These are phyloP conservation scores for Yarrowia deformans DNA, from an alignment of 805 yeast species.

Conservation along the genomic window DNA sequence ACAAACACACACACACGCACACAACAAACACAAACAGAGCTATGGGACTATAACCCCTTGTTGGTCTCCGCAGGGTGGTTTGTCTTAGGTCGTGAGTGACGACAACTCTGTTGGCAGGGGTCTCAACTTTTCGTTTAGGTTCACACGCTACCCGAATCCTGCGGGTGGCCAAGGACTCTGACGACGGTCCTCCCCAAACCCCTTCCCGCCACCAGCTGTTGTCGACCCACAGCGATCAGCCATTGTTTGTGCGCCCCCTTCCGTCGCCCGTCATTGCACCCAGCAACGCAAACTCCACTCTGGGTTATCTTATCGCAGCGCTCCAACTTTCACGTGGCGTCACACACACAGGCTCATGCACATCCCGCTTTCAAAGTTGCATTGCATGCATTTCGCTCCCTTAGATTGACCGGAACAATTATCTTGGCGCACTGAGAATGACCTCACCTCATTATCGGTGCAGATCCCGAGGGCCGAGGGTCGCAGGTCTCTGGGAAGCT, in stretches of 20 bases:
- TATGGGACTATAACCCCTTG: constrained; percentile 34
- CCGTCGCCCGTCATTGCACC: neutral
- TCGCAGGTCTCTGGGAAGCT: constrained; percentile 5
- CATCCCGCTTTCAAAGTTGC: constrained; percentile 30
- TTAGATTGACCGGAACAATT: constrained; percentile 37
- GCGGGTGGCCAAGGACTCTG: constrained; percentile 1
- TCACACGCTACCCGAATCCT: constrained; percentile 7
- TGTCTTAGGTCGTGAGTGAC: constrained; percentile 30
- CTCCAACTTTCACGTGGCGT: constrained; percentile 38
- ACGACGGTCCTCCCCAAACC: too few relatives aligned
- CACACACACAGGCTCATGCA: constrained; percentile 22
- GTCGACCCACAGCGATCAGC: neutral
- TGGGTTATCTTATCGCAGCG: constrained; percentile 34
- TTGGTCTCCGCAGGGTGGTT: constrained; percentile 28
- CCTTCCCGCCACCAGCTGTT: neutral
- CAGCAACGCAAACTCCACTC: constrained; percentile 22
- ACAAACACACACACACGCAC: neutral
- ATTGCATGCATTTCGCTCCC: constrained; percentile 38
- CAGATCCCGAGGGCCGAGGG: constrained; percentile 40
- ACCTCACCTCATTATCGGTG: constrained; percentile 39
- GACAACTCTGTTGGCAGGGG: constrained; percentile 34
- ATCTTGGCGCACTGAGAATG: constrained; percentile 38
- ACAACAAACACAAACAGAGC: constrained; percentile 10
- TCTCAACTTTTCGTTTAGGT: constrained; percentile 28
- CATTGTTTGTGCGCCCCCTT: neutral